These are phyloP conservation scores for Naganishia vishniacii DNA, from an alignment of 768 basidiomycete species.

Conservation along the genomic window DNA sequence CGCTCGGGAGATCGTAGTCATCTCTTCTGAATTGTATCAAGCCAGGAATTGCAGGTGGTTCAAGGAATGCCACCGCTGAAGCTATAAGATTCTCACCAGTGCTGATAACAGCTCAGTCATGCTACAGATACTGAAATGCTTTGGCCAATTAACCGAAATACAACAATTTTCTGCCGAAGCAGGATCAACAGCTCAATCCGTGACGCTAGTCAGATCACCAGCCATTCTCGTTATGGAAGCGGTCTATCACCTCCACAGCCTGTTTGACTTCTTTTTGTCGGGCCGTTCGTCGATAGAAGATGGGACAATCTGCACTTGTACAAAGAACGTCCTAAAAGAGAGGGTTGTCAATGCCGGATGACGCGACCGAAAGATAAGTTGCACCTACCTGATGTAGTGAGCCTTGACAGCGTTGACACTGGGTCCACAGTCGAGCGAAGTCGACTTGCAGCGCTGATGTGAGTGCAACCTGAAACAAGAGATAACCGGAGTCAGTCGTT, in stretches of 20 bases:
- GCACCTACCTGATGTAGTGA: constrained; percentile 71
- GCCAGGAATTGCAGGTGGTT: no score
- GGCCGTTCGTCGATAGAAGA: constrained; percentile 98
- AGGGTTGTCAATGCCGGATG: no score
- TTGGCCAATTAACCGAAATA: no score
- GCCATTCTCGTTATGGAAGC: constrained; percentile 60
- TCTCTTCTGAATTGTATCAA: no score
- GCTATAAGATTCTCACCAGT: no score
- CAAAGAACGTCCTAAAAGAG: constrained; percentile 78
- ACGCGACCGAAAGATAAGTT: no score
- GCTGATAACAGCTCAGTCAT: no score
- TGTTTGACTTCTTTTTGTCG: constrained; percentile 97
- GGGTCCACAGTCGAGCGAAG: constrained; percentile 94
- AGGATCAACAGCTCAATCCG: not conserved
- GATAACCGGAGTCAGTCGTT: not conserved
- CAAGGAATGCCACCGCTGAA: no score
- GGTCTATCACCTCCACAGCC: constrained; percentile 66
- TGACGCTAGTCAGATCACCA: constrained; percentile 34
- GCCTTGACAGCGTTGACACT: constrained; percentile 97
- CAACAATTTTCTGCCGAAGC: not conserved
- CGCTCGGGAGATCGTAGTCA: no score
- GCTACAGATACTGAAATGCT: no score
- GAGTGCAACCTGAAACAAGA: constrained; percentile 49
- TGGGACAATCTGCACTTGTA: constrained; percentile 94
- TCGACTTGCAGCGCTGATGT: constrained; percentile 79